Evolutionary conservation across 108 stramenopile species (phyloP), one percentile per base, ranked within the genome.

Genomic region (Chaetoceros muelleri): DNA sequence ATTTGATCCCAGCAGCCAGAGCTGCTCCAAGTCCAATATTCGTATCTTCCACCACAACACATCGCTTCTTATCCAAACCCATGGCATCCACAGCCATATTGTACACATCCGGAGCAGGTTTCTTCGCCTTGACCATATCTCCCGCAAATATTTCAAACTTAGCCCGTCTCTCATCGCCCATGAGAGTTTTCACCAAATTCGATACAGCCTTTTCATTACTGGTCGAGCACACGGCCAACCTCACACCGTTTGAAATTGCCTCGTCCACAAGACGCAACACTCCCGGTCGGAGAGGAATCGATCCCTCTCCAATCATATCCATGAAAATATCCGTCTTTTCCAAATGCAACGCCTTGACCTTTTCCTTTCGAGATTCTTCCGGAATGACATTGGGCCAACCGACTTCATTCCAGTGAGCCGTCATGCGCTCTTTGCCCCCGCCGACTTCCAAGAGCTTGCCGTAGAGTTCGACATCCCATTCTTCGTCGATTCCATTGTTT

Each of bases 371-470:
- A 21, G 48, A 52, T 24, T 67, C 58, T 26, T 57, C 70, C 24
- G 79, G 71, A 52, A 81, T 67, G 27, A 59, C 58, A 8, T 55
- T 53, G 0, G 91, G 91, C 87, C 87, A 96, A 23, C 95, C 90
- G 3, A 85, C 82, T 55, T 81, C 79, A 58, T 90, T 78, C 87
- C 87, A 90, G 68, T 90, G 84, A 24, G 94, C 91, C 21, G 94
- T 95, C 95, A 96, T 96, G 26, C 95, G 79, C 67, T 96, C 95
- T 69, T 96, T 96, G 23, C 95, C 95, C 3, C 95, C 95, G 0
- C 88, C 86, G 3, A 74, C 71, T 62, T 92, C 86, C 31, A 95
- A 57, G 13, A 96, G 69, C 30, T 82, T 71, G 27, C 95, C 95
- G 55, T 96, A 96, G 18, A 74, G 79, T 31, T 92, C 86, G 45